Conservation (phyloP, 331 rosid species). For the Erythrophleum ivorense region DNA sequence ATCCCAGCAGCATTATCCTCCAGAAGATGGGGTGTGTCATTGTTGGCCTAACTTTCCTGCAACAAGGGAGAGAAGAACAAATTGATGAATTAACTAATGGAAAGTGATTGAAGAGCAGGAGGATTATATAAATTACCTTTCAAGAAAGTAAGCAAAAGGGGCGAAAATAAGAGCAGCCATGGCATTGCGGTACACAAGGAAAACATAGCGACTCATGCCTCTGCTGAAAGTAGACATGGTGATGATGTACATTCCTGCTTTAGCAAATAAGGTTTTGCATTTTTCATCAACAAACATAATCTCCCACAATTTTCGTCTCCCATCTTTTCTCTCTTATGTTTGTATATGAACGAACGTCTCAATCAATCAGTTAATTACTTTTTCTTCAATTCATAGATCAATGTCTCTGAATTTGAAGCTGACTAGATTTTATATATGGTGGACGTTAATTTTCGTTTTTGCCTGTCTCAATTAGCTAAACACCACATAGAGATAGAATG, state of each 20-base stretch:
- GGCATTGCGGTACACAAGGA: conserved; percentile 61
- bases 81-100: too few relatives aligned
- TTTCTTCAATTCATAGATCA: too few relatives aligned
- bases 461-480: too few relatives aligned
- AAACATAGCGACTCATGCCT: conserved; percentile 62
- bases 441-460: too few relatives aligned
- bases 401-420: too few relatives aligned
- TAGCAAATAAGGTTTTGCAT: conserved; percentile 53
- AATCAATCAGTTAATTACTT: too few relatives aligned
- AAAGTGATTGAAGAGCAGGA: too few relatives aligned
- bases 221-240: too few relatives aligned
- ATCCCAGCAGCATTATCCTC: conserved; percentile 49
- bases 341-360: too few relatives aligned
- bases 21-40: conserved; percentile 48
- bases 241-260: conserved; percentile 45
- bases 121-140: conserved; percentile 42
- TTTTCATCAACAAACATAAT: not conserved
- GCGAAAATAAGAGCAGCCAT: conserved; percentile 52
- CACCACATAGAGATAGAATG: too few relatives aligned
- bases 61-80: not conserved
- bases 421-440: too few relatives aligned
- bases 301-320: not conserved
- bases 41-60: conserved; percentile 58
- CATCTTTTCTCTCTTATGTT: not conserved
- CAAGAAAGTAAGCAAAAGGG: conserved; percentile 64